Evolutionary conservation across 495 filamentous ascomycete genomes (phyloP).

Genomic region (Penicillium soppii): DNA sequence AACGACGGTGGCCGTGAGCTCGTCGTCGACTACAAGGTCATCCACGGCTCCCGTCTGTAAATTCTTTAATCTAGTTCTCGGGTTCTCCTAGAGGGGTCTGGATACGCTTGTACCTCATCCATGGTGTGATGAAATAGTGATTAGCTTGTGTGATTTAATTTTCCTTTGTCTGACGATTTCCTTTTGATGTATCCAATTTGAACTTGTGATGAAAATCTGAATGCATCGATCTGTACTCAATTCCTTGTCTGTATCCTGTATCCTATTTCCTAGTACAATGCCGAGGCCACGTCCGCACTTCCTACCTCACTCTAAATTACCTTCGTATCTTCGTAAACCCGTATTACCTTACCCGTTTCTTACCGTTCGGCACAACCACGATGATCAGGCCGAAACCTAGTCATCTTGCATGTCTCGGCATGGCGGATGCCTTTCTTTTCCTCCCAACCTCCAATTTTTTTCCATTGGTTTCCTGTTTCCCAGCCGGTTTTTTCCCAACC

Average conservation of each 20-base stretch:
- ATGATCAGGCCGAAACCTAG: too few relatives aligned
- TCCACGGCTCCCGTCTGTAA: slow-evolving; percentile 76
- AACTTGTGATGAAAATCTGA: slow-evolving; percentile 19
- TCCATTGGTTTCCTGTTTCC: too few relatives aligned
- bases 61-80: slow-evolving; percentile 22
- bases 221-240: slow-evolving; percentile 11
- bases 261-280: too few relatives aligned
- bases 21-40: slow-evolving; percentile 97
- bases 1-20: slow-evolving; percentile 91
- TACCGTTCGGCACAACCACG: too few relatives aligned
- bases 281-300: too few relatives aligned
- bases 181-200: slow-evolving; percentile 19
- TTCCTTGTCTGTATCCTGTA: slow-evolving; percentile 4
- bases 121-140: slow-evolving; percentile 8
- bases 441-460: too few relatives aligned
- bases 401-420: too few relatives aligned
- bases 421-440: too few relatives aligned
- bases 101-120: slow-evolving; percentile 8
- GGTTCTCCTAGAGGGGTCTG: slow-evolving; percentile 3
- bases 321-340: too few relatives aligned
- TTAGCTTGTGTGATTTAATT: slow-evolving; percentile 13
- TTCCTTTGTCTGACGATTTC: slow-evolving; percentile 30
- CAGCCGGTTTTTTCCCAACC: too few relatives aligned
- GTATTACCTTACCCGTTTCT: too few relatives aligned
- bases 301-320: too few relatives aligned